Evolutionary conservation across 202 grass and related monocot species (phyloP), one percentile per base, ranked within the genome.

Genomic region (Schoenoplectus tabernaemontani): DNA sequence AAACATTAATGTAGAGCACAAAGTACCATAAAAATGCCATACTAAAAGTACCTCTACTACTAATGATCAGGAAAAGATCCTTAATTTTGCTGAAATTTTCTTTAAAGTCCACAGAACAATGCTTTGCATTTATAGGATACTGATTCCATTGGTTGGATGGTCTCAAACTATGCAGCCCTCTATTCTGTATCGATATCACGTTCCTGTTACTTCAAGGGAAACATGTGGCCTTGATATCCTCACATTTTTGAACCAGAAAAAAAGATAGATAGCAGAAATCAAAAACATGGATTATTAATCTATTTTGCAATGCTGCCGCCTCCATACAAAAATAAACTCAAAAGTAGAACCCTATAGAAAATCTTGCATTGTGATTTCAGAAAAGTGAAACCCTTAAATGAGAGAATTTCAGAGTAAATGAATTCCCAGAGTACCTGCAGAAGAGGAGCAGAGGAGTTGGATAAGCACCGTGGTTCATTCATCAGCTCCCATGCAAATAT

Each of bases 401-500:
- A 59, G 0, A 61, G 71, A 82, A 80, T 15, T 4, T 22, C 7
- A 69, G 64, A 11, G 47, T 20, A 11, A 71, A 28, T 2, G 6
- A 63, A 61, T 43, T 81, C 38, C 26, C 41, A 78, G 10, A 9
- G 57, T 84, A 97, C 91, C 91, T 93, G 87, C 84, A 97, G 70
- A 90, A 88, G 60, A 82, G 87, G 87, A 82, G 77, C 84, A 34
- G 89, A 93, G 82, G 91, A 87, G 59, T 89, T 92, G 23, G 86
- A 92, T 30, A 87, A 65, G 82, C 91, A 97, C 63, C 94, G 85
- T 84, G 94, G 91, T 64, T 97, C 94, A 88, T 93, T 97, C 61
- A 97, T 93, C 46, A 93, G 89, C 78, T 97, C 94, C 94, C 94
- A 97, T 33, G 89, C 87, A 97, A 97, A 97, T 85, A 97, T 93